Base-by-base conservation (phyloP, 1,284 basidiomycete genomes). In the Irpex sp. region DNA sequence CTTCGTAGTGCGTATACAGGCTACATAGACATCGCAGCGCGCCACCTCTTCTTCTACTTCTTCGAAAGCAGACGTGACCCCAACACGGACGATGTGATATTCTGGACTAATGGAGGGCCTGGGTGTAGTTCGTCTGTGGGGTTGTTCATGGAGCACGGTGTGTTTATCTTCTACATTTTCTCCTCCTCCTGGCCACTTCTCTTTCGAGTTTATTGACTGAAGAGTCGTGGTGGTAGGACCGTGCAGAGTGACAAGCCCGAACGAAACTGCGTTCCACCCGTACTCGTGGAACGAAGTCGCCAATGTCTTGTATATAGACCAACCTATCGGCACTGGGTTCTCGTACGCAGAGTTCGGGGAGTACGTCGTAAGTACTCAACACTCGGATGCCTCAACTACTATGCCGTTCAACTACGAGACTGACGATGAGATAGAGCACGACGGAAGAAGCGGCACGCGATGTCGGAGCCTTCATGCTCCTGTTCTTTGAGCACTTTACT, bases 11-110 rank as follows among this genome's bases (percentile, higher is more conserved):
- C 77, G 21, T 80, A 79, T 65, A 80, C 80, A 0, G 84, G 85
- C 17, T 88, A 88, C 72, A 87, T 91, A 59, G 89, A 91, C 63
- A 82, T 85, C 52, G 81, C 85, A 67, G 86, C 88, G 6, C 82
- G 88, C 51, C 88, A 90, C 67, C 74, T 94, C 37, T 94, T 93
- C 78, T 94, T 92, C 80, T 92, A 92, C 79, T 94, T 94, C 74
- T 86, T 86, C 72, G 84, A 86, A 69, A 81, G 79, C 31, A 73
- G 85, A 56, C 73, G 71, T 7, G 64, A 70, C n/a, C 73, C 75
- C 0, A 68, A 73, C 34, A 73, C 69, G 48, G 77, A 80, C 52
- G 77, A 78, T 57, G 73, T 81, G 0, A 66, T 77, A 21, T 72
- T 76, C 56, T 79, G 75, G 76, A 77, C 77, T 38, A 76, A 78